Evolutionary conservation across 1,284 basidiomycete species (phyloP), one percentile per base, ranked within the genome.

Genomic region (Porphyrellus sp.): DNA sequence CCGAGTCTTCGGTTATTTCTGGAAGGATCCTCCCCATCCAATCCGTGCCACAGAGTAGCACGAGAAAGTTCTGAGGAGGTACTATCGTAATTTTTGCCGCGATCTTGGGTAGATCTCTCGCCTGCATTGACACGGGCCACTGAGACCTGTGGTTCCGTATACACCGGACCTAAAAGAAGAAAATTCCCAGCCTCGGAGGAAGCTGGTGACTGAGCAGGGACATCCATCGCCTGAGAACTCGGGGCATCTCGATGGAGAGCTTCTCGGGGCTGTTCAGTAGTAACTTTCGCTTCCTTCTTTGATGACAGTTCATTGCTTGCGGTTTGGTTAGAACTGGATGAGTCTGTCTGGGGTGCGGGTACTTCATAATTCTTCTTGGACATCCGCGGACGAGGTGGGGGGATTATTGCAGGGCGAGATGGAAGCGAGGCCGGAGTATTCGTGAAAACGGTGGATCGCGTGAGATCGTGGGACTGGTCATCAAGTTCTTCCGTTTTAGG

Each of bases 301-400:
- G n/a, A 46, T 24, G 47, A 24, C 11, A 13, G 25, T 20, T 48
- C 35, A 5, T 47, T 54, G 11, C 21, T 38, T 38, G 52, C 33
- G 8, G 23, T 30, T n/a, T 47, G 51, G 12, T 47, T 46, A 45
- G 63, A 49, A 46, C 16, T 28, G 9, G 38, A 25, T 20, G 30
- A 8, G 38, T 55, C 30, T 24, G 21, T 23, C 28, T 45, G 49
- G 8, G 46, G 16, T 37, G 46, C 16, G 15, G 43, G 20, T 25
- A 21, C 30, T n/a, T 41, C 30, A 1, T 8, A 50, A 41, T 25
- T 50, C 52, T 62, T 68, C 49, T 5, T 58, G 35, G 38, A 28
- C 45, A 50, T 23, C 46, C 46, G 53, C 12, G 56, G 62, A 48
- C 67, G 57, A n/a, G 68, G 69, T 21, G 68, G 60, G 4, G 60